Base-by-base conservation (phyloP, 2,329 filamentous ascomycete genomes). In the Nemania sp. region DNA sequence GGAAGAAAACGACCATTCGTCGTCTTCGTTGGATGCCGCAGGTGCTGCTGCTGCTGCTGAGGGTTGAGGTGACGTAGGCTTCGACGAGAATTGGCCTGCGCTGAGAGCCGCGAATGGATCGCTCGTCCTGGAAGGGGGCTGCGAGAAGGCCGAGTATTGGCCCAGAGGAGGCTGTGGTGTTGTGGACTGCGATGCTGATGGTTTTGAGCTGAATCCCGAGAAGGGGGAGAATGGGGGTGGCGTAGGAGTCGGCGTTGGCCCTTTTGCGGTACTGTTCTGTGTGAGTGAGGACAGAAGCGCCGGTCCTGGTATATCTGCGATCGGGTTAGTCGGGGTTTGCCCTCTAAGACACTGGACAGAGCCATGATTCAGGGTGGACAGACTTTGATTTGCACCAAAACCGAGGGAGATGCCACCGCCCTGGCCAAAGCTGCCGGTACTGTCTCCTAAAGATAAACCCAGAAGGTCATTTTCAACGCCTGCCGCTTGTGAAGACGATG, bases 1-100 rank as follows among this genome's bases (percentile, higher is more conserved):
- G 0, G 94, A 98, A 2, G 91, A 87, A 74, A 98, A 98, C 21
- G 87, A 90, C 93, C 94, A 98, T 71, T 98, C 94, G 65, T 98
- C 94, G 52, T 97, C 94, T 47, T 90, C 86, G 52, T 79, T 80
- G 7, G 78, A 71, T 9, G 48, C 47, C 12, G 56, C 20, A 18
- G 64, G 49, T 13, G 62, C 57, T 5, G 58, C 66, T 9, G 64
- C 45, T 13, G 62, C 57, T 5, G 58, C 66, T 9, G 72, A 67
- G 5, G 75, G 73, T 34, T 73, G 71, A 3, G 78, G 72, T 0
- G 74, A 73, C 9, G 72, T 52, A 5, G 77, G 69, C 55, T 77
- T 77, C 11, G 78, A 75, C 10, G 69, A 67, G 52, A 76, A 74
- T n/a, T 74, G 73, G 4, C 78, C 68, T 2, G 78, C 74, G 15